Percentiles rank a stretch among this genome's conserved stretches.
phyloP scores from a whole-genome alignment of 345 rosid genomes.

The Clarkia xantiana region DNA sequence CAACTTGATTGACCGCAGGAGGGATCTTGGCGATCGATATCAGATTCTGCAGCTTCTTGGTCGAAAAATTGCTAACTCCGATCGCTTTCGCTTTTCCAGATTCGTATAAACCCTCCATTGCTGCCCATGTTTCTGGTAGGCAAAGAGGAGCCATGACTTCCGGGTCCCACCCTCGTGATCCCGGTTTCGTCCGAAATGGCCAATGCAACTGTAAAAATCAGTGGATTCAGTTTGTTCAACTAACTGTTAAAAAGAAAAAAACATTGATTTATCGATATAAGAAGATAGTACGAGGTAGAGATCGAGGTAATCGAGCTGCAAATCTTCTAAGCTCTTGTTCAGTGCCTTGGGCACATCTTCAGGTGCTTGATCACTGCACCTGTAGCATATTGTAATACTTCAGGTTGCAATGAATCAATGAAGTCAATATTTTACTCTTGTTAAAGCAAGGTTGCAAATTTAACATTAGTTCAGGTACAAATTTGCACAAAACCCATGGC shows the following conservation, averaged over 20 bases:
- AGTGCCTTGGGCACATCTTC: slow-evolving; percentile 40
- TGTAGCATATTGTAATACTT: slow-evolving; percentile 5
- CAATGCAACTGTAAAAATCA: slow-evolving; percentile 31
- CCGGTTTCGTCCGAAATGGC: slow-evolving; percentile 41
- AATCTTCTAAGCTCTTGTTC: slow-evolving; percentile 25
- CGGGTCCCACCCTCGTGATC: slow-evolving; percentile 25
- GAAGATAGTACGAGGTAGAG: slow-evolving; percentile 28
- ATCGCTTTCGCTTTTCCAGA: slow-evolving; percentile 41
- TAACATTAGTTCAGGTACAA: no score
- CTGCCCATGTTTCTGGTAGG: slow-evolving; percentile 41
- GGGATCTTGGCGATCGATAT: slow-evolving; percentile 24
- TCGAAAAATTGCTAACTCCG: slow-evolving; percentile 53
- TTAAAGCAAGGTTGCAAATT: no score
- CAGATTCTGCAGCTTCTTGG: slow-evolving; percentile 37
- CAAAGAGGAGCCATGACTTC: slow-evolving; percentile 32
- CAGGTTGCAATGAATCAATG: no score
- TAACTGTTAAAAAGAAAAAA: no score
- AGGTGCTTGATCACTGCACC: slow-evolving; percentile 38
- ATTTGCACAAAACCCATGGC: no score
- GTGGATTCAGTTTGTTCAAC: not conserved
- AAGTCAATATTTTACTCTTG: no score
- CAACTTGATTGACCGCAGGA: slow-evolving; percentile 55
- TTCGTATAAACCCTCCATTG: slow-evolving; percentile 37
- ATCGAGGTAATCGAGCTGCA: slow-evolving; percentile 40
- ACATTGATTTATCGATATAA: not conserved